Evolutionary conservation across 352 stramenopile genomes (phyloP).

Genomic region (Aphanomyces invadans): DNA sequence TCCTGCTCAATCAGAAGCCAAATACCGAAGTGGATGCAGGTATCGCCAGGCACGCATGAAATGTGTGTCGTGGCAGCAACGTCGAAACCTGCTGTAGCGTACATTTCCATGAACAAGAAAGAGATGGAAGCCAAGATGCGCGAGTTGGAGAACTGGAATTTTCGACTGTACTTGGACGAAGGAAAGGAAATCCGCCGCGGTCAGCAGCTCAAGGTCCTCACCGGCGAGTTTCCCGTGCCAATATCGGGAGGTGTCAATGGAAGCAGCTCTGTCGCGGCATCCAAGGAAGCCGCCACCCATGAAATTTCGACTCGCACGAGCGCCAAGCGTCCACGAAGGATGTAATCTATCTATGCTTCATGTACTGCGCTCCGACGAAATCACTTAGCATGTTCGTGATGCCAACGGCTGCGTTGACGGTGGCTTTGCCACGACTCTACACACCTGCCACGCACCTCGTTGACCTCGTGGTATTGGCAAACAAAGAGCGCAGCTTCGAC

Average conservation of each 20-base stretch:
- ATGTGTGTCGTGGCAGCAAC: neutral
- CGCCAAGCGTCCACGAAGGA: neutral
- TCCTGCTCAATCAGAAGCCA: slow-evolving; percentile 42
- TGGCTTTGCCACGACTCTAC: too few relatives aligned
- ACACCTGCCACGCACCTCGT: too few relatives aligned
- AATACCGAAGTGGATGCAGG: slow-evolving; percentile 29
- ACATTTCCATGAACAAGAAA: slow-evolving; percentile 48
- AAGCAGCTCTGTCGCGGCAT: neutral
- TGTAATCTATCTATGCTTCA: neutral
- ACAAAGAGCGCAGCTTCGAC: too few relatives aligned
- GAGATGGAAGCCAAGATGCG: slow-evolving; percentile 58
- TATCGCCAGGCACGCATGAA: slow-evolving; percentile 13
- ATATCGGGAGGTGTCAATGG: too few relatives aligned
- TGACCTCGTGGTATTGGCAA: too few relatives aligned
- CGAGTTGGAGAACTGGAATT: slow-evolving; percentile 80
- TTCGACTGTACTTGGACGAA: slow-evolving; percentile 72
- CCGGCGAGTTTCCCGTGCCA: neutral
- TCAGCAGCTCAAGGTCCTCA: slow-evolving; percentile 18
- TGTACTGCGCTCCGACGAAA: neutral
- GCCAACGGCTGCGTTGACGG: too few relatives aligned
- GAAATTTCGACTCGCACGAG: neutral
- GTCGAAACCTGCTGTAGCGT: slow-evolving; percentile 31
- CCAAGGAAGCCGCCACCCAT: neutral
- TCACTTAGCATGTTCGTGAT: too few relatives aligned
- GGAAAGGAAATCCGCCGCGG: slow-evolving; percentile 22